Conservation (phyloP, 352 stramenopile genomes). For the Detonula confervacea region DNA sequence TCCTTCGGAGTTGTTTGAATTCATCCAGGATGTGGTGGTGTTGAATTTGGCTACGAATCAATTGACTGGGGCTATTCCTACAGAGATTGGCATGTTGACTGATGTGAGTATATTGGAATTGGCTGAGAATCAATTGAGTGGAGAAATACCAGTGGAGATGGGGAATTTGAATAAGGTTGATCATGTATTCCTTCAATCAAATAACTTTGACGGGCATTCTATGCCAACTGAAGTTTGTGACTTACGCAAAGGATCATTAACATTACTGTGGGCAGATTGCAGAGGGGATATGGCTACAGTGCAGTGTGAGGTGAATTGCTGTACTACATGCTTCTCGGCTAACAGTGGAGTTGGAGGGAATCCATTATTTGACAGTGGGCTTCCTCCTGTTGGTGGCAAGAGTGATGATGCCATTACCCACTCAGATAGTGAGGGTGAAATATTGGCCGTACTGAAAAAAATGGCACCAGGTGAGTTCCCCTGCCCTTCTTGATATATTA, state of each 20-base stretch:
- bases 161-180: slow-evolving; percentile 44
- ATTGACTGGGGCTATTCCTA: slow-evolving; percentile 39
- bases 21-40: slow-evolving; percentile 25
- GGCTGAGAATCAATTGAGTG: slow-evolving; percentile 67
- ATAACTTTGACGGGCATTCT: slow-evolving; percentile 36
- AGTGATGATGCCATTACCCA: slow-evolving; percentile 1
- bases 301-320: slow-evolving; percentile 25
- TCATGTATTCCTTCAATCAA: slow-evolving; percentile 48
- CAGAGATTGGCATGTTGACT: slow-evolving; percentile 43
- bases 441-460: slow-evolving; percentile 20
- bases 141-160: slow-evolving; percentile 49
- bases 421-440: background rate
- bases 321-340: slow-evolving; percentile 40
- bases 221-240: slow-evolving; percentile 44
- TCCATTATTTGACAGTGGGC: background rate
- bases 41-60: slow-evolving; percentile 50
- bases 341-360: background rate
- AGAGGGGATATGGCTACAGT: slow-evolving; percentile 4
- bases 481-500: background rate
- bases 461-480: slow-evolving; percentile 12
- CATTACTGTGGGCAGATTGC: slow-evolving; percentile 50
- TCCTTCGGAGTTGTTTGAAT: slow-evolving; percentile 40
- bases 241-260: slow-evolving; percentile 27
- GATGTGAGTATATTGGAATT: slow-evolving; percentile 58
- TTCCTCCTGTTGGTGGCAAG: background rate